These are phyloP conservation scores for Alloteropsis semialata DNA, from an alignment of 176 grass and related monocot species.

Conservation along the genomic window DNA sequence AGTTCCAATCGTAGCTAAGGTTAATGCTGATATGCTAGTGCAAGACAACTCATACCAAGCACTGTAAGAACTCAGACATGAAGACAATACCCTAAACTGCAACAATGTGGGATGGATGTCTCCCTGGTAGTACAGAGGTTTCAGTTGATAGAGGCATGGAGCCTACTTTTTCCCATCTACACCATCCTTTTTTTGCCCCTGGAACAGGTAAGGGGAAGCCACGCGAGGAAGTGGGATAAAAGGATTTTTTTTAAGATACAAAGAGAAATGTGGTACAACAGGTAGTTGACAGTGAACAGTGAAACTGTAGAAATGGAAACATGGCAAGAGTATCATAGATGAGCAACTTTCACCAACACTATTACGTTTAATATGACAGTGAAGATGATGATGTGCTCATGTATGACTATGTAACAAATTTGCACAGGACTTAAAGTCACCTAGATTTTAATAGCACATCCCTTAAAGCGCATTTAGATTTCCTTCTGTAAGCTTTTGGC, in stretches of 20 bases:
- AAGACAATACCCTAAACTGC: neutral
- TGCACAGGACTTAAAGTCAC: neutral
- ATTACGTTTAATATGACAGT: neutral
- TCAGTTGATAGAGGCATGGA: neutral
- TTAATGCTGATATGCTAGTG: neutral
- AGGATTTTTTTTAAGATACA: slow-evolving; percentile 7
- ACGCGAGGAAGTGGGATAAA: neutral
- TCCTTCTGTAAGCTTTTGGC: neutral
- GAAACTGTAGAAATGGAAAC: neutral
- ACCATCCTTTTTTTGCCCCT: neutral
- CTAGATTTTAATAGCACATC: neutral
- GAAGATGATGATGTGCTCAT: neutral
- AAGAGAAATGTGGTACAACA: neutral
- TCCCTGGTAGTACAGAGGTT: neutral
- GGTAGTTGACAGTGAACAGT: neutral
- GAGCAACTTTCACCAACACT: neutral
- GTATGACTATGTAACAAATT: neutral
- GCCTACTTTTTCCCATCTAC: neutral
- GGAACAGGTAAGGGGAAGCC: neutral
- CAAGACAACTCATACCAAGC: slow-evolving; percentile 6
- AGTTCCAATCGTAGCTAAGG: neutral
- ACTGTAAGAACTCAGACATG: neutral
- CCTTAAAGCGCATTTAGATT: neutral
- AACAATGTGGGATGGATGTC: neutral
- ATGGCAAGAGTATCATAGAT: neutral